Conservation (phyloP, 1,139 yeast genomes). For the Tardiomyces digboiensis region DNA sequence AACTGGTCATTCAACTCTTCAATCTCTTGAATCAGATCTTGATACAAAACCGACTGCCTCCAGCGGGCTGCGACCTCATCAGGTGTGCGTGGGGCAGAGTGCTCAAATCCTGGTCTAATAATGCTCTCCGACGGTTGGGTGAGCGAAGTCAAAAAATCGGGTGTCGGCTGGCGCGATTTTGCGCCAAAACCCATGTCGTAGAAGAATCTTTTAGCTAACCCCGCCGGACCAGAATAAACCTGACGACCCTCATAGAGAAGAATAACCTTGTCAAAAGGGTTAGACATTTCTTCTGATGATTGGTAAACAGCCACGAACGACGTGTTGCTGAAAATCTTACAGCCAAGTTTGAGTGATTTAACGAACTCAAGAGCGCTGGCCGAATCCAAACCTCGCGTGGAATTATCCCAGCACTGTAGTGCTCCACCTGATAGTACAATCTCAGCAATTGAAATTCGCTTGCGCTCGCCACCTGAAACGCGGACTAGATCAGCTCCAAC, state of each 20-base stretch:
- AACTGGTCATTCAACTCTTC: slow-evolving; percentile 26
- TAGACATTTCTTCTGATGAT: slow-evolving; percentile 65
- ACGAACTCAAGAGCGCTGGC: slow-evolving; percentile 67
- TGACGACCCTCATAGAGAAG: slow-evolving; percentile 68
- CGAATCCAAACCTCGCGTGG: slow-evolving; percentile 63
- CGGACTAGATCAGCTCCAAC: slow-evolving; percentile 63
- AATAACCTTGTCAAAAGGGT: slow-evolving; percentile 59
- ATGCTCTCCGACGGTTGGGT: slow-evolving; percentile 66
- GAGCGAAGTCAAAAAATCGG: slow-evolving; percentile 74
- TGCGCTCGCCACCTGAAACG: slow-evolving; percentile 73
- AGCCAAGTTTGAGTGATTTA: slow-evolving; percentile 52
- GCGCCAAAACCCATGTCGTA: slow-evolving; percentile 33
- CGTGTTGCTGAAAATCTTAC: slow-evolving; percentile 45
- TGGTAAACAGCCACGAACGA: slow-evolving; percentile 71
- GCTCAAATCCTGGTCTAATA: slow-evolving; percentile 45
- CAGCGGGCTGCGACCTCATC: slow-evolving; percentile 60
- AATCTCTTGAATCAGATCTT: slow-evolving; percentile 30
- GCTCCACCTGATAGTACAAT: slow-evolving; percentile 47
- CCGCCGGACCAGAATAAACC: slow-evolving; percentile 55
- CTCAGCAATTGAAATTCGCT: slow-evolving; percentile 66
- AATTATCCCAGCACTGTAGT: slow-evolving; percentile 60
- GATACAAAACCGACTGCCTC: slow-evolving; percentile 46
- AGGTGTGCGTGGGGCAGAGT: slow-evolving; percentile 57
- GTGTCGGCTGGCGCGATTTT: slow-evolving; percentile 71
- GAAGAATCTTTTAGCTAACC: slow-evolving; percentile 48